Evolutionary conservation across 108 stramenopile species (phyloP), one percentile per base, ranked within the genome.

Genomic region (Skeletonema tropicum): DNA sequence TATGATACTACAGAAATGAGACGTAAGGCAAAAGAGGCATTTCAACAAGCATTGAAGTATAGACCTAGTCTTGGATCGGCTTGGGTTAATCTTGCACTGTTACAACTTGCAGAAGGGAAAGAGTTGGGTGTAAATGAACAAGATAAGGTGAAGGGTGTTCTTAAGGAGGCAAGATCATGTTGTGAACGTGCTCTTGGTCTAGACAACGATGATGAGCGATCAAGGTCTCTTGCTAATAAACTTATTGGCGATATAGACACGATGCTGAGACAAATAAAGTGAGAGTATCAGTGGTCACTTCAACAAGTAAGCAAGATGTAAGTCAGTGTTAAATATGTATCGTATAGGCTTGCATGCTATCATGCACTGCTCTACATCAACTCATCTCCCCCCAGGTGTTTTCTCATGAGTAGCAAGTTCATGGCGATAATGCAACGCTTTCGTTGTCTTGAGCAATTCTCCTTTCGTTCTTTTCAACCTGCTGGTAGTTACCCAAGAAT

Each of bases 391-490:
- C 15, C 5, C 4, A 12, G 11, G 42, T n/a, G 5, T 3, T 45
- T 15, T 45, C 42, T 45, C 42, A 45, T n/a, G 15, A n/a, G 42
- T 15, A 45, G 15, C 52, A 55, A 55, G n/a, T 23, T 55, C 23
- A 25, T 55, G 19, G 19, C 8, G 52, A 25, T 5, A 23, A 55
- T 10, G 3, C 52, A 55, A 55, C 52, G 52, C 21, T 29, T 29
- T 29, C 26, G 26, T 29, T 29, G 26, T 29, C 52, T 55, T 23
- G 71, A 45, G 88, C 58, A 94, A 66, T 36, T 94, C 94, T 15
- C 89, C 94, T 58, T 45, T 68, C 15, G 89, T 73, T 46, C 82
- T 60, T 23, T 77, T 78, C 81, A 94, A 77, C 25, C 76, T 83
- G 52, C 62, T 29, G 3, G 23, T 70, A 8, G 33, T 59, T 46